Base-by-base conservation (phyloP, 2,329 filamentous ascomycete species). In the Pestalotiopsis sp. region DNA sequence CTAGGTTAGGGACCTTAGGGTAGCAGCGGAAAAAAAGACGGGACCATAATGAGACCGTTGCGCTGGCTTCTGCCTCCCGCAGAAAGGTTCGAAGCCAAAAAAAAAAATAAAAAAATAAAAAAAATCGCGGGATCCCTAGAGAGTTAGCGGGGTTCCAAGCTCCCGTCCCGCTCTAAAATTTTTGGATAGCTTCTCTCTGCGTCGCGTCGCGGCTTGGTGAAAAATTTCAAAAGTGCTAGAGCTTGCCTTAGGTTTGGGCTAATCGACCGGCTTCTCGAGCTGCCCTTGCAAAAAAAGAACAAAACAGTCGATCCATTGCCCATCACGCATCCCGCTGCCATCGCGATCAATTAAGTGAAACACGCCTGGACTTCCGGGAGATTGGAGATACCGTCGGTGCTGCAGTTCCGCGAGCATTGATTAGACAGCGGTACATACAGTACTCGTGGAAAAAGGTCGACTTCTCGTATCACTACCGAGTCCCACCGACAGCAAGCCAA, bases 101-200 rank as follows among this genome's bases (percentile, higher is more conserved):
- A 52, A n/a, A 52, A 52, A 20, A 6, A 3, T 20, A n/a, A n/a
- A n/a, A n/a, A n/a, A n/a, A n/a, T n/a, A 52, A 52, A n/a, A 52
- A 52, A 20, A 6, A 3, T 20, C 44, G 14, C 6, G 44, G 44
- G 44, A n/a, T 17, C 9, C 14, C 44, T 10, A n/a, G 22, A 52
- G 44, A 52, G 44, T 52, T 52, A 52, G 44, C n/a, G 44, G 44
- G 44, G 44, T 9, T 52, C 14, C 44, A 52, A 44, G 44, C 44
- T 52, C 44, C 44, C 58, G 30, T 61, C 58, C 30, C 58, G 58
- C 30, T 20, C 30, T 61, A 35, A 39, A 61, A 61, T 22, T 61
- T 61, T 61, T 61, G 58, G 58, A 61, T 61, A 61, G 58, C 58
- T 61, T 61, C 58, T 13, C 14, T 58, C 14, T 20, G 55, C 56